Base-by-base conservation (phyloP, 148 eudicot genomes). In the Rhododendron griersonianum region DNA sequence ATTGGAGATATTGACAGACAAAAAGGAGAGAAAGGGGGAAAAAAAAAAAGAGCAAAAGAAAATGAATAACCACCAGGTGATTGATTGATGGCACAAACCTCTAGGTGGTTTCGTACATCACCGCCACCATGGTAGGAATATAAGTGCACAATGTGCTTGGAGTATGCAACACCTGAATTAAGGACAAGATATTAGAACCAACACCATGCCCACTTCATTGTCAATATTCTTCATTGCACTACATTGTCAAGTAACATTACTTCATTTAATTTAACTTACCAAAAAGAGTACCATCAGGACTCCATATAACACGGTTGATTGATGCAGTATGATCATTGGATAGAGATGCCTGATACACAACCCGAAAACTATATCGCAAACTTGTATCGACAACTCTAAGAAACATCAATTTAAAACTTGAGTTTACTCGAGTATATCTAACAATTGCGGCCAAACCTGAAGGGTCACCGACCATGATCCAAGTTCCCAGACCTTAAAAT, bases 401-500 rank as follows among this genome's bases (percentile, higher is more conserved):
- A 87, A 75, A 63, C 33, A 87, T 77, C 79, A 83, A 39, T 35
- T 30, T 28, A 23, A 63, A n/a, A 47, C 14, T 28, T 44, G 75
- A 16, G 30, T 33, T 75, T 39, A 75, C 47, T 75, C n/a, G 5
- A 37, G 45, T 74, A 71, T 7, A 74, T 35, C 10, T 37, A 39
- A 39, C 35, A 33, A 47, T 75, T 39, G 74, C 2, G 48, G 30
- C 79, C 84, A 83, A 79, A 94, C 98, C 98, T 94, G 98, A 82
- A 94, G 85, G 63, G 98, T 89, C 92, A 89, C 83, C 57, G 99
- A 92, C 83, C 92, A 91, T 78, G 90, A 45, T 61, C 85, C 82
- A 80, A 91, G 90, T 84, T 97, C 94, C 99, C 98, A 93, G 65
- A 97, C 93, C 94, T 95, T 94, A 87, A 97, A 97, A 83, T 91